phyloP scores from a whole-genome alignment of 352 stramenopile genomes.

The Hyphochytrium catenoides region DNA sequence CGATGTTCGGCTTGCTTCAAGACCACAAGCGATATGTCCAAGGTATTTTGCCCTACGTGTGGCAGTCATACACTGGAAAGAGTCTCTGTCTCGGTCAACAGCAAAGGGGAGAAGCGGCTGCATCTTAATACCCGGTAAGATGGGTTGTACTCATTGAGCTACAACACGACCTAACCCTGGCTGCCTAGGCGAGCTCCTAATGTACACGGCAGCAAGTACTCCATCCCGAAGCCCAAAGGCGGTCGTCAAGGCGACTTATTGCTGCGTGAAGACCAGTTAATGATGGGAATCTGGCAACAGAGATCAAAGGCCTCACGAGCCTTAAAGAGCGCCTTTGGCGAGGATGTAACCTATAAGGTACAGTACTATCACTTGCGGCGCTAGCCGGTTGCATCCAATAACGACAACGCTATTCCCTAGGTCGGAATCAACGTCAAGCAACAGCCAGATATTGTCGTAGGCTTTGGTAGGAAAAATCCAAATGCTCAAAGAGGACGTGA shows the following conservation, averaged over 20 bases:
- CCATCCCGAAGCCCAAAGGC: slow-evolving; percentile 81
- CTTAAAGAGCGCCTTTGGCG: slow-evolving; percentile 77
- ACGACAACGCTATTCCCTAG: no score
- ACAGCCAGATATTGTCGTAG: slow-evolving; percentile 63
- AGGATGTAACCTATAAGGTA: slow-evolving; percentile 76
- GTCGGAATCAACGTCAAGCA: slow-evolving; percentile 75
- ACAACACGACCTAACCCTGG: slow-evolving; percentile 4
- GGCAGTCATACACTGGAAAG: slow-evolving; percentile 83
- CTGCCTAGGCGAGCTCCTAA: slow-evolving; percentile 33
- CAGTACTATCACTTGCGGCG: no score
- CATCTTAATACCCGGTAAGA: slow-evolving; percentile 54
- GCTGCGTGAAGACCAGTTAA: slow-evolving; percentile 88
- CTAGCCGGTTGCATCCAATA: no score
- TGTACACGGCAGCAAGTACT: slow-evolving; percentile 87
- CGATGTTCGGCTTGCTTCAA: slow-evolving; percentile 91
- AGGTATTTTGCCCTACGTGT: slow-evolving; percentile 90
- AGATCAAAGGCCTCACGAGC: slow-evolving; percentile 61
- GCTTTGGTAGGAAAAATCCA: slow-evolving; percentile 83
- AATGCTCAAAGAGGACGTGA: slow-evolving; percentile 87
- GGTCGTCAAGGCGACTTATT: slow-evolving; percentile 81
- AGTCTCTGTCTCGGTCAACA: slow-evolving; percentile 79
- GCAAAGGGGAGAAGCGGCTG: slow-evolving; percentile 60
- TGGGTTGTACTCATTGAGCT: not conserved
- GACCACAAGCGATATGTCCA: slow-evolving; percentile 68
- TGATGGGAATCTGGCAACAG: slow-evolving; percentile 87